Conservation (phyloP, 768 basidiomycete genomes). For the Daedaleopsis sinensis region DNA sequence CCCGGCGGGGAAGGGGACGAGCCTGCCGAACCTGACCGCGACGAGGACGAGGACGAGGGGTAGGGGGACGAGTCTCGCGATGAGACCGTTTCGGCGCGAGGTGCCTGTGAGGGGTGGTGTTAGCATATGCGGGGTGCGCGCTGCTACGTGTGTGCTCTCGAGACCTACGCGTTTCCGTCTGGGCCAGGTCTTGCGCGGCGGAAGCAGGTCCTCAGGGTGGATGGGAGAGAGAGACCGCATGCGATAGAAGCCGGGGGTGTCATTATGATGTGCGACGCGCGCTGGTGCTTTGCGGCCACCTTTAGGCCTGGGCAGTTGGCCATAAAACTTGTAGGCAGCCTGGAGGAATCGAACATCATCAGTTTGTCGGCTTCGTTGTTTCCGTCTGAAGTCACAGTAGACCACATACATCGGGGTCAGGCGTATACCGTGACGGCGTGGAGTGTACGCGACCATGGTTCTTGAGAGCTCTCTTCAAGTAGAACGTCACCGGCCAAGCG, state of each 20-base stretch:
- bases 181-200: too few relatives aligned
- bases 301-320: background rate
- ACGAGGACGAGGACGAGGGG: background rate
- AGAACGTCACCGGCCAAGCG: slow-evolving; percentile 6
- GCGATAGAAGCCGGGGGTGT: too few relatives aligned
- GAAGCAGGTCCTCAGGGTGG: too few relatives aligned
- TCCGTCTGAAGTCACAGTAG: too few relatives aligned
- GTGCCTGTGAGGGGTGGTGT: too few relatives aligned
- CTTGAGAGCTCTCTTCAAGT: slow-evolving; percentile 1
- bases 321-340: background rate
- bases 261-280: background rate
- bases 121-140: too few relatives aligned
- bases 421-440: background rate
- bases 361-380: too few relatives aligned
- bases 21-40: background rate
- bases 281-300: background rate
- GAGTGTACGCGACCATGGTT: background rate
- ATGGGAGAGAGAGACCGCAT: too few relatives aligned
- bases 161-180: too few relatives aligned
- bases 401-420: background rate
- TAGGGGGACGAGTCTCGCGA: too few relatives aligned
- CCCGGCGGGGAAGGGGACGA: background rate
- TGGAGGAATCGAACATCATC: background rate
- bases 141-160: too few relatives aligned
- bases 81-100: too few relatives aligned